These are phyloP conservation scores for Dictyostelium brefeldianum DNA, from an alignment of 78 protist genomes.

Conservation along the genomic window DNA sequence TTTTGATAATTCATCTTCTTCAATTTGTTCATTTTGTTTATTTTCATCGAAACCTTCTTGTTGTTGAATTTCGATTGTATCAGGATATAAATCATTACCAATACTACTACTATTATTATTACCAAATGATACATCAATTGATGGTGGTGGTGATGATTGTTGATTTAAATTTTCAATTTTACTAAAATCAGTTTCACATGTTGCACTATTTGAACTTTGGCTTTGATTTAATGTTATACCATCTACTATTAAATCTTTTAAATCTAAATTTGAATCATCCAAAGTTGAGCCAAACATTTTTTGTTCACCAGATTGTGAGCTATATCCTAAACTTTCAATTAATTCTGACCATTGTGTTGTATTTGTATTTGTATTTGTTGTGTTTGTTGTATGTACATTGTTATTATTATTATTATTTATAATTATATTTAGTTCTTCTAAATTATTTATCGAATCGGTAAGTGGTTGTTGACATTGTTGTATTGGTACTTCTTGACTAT, in stretches of 20 bases:
- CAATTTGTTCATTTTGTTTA: not conserved
- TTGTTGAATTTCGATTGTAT: not conserved
- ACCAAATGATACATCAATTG: not conserved
- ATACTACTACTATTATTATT: slow-evolving; percentile 11
- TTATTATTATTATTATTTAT: not conserved
- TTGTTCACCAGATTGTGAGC: not conserved
- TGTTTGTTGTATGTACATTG: not conserved
- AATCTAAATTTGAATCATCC: slow-evolving; percentile 9
- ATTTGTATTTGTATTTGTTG: not conserved
- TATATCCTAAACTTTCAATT: slow-evolving; percentile 2
- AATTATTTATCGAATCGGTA: not conserved
- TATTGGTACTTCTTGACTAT: not conserved
- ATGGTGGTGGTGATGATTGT: slow-evolving; percentile 4
- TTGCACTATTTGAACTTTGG: not conserved
- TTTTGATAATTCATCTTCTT: slow-evolving; percentile 1
- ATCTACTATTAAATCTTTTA: slow-evolving; percentile 10
- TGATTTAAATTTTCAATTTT: slow-evolving; percentile 2
- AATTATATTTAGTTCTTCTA: not conserved
- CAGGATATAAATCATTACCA: not conserved
- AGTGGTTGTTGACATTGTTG: not conserved
- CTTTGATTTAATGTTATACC: not conserved
- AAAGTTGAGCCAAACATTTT: not conserved
- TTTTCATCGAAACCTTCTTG: slow-evolving; percentile 11
- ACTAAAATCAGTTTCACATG: not conserved
- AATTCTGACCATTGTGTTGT: slow-evolving; percentile 20